Evolutionary conservation across 495 filamentous ascomycete genomes (phyloP), one percentile per base, ranked within the genome.

Genomic region (Xeromyces bisporus): DNA sequence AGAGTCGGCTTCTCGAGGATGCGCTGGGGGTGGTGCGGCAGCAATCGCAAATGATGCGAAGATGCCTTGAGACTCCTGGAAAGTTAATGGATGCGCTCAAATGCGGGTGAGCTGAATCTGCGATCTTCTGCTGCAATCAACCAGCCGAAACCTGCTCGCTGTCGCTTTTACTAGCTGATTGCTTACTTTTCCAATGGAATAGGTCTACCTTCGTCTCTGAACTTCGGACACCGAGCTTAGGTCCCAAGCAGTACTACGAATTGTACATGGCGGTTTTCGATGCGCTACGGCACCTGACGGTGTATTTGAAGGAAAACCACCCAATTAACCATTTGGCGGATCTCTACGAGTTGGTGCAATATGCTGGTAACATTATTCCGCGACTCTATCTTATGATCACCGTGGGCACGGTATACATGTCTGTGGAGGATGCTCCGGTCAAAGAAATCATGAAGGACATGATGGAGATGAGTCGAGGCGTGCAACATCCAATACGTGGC

Each of bases 361-460:
- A 97, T 74, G 89, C 89, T 18, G 89, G 89, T 33, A 97, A 97
- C 55, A 94, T 97, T 34, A 76, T 97, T 32, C 89, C 89, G 17
- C 77, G 89, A 38, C 64, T 97, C 28, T 97, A 96, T 50, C 73
- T 97, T 30, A 97, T 97, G 89, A 83, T 97, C 44, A 96, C 89
- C 0, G 89, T 97, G 14, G 89, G 89, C 20, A 97, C 89, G 3
- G 89, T 93, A 18, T 97, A 97, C 59, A 97, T 97, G 89, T 75
- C 81, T 7, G 87, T 97, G 42, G 80, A 89, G 50, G 89, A 93
- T 71, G 91, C 89, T 27, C 89, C 89, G 3, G 87, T 97, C 39
- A 97, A 97, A 58, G 89, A 97, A 60, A 85, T 97, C 34, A 97
- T 97, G 89, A 97, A 97, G 55, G 89, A 97, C 50, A 97, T 97